These are phyloP conservation scores for Xylaria scruposa DNA, from an alignment of 495 filamentous ascomycete species.

Conservation along the genomic window DNA sequence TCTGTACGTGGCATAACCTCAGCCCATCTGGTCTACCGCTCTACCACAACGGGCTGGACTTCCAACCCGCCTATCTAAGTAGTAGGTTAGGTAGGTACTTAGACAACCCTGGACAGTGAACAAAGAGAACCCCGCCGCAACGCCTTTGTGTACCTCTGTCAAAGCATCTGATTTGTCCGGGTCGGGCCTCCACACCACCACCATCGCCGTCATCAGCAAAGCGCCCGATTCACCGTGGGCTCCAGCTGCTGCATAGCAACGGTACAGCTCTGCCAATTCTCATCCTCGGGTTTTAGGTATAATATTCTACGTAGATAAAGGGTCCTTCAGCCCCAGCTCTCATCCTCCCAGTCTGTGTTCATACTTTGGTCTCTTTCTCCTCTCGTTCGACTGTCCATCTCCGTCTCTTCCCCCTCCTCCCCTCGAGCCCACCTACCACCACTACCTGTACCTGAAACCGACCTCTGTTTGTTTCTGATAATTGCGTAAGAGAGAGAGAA, in stretches of 20 bases:
- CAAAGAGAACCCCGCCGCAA: slow-evolving; percentile 20
- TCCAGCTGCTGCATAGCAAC: slow-evolving; percentile 31
- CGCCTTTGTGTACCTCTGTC: slow-evolving; percentile 20
- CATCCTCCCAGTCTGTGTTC: neutral
- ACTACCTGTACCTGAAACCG: neutral
- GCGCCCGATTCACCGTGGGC: slow-evolving; percentile 23
- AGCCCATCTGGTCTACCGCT: slow-evolving; percentile 13
- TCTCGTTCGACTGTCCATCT: slow-evolving; percentile 5
- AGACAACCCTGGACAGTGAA: neutral
- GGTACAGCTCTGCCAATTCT: slow-evolving; percentile 22
- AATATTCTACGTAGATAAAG: slow-evolving; percentile 26
- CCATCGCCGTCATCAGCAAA: slow-evolving; percentile 11
- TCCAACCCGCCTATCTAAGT: neutral
- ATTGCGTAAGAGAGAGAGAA: slow-evolving; percentile 23
- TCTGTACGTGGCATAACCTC: slow-evolving; percentile 15
- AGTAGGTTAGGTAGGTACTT: neutral
- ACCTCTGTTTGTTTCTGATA: neutral
- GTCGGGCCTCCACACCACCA: slow-evolving; percentile 28
- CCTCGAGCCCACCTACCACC: neutral
- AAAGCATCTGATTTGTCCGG: slow-evolving; percentile 23
- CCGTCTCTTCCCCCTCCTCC: neutral
- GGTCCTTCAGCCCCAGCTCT: slow-evolving; percentile 25
- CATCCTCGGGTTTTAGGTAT: slow-evolving; percentile 27
- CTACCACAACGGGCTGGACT: slow-evolving; percentile 3
- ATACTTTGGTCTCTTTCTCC: slow-evolving; percentile 10